Evolutionary conservation across 2,329 filamentous ascomycete genomes (phyloP), one percentile per base, ranked within the genome.

Genomic region (Diplodia corticola): DNA sequence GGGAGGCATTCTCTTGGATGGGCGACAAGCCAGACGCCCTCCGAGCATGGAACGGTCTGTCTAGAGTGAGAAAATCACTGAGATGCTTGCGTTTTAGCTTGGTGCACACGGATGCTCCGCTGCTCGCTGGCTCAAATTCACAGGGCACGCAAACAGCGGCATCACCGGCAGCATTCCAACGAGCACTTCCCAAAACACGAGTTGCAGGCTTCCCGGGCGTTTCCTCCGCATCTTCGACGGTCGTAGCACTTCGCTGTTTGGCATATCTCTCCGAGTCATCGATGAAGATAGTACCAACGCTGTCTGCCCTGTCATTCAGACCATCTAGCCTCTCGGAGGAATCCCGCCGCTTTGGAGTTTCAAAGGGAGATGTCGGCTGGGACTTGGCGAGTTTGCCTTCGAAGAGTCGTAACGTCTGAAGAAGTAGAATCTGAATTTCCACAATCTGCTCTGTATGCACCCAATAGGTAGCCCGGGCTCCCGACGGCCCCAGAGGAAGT

Each of bases 371-470:
- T 20, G 66, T 70, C 9, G 73, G 70, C 26, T 70, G 24, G 13
- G 66, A 51, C 4, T 66, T 28, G 40, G 67, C 71, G 35, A 67
- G 60, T 50, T 68, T 72, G 6, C 53, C 66, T 64, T 70, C 73
- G 67, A 76, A 78, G 9, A 80, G 79, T 24, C 79, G 78, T 70
- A 82, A 78, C 63, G 84, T 76, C 67, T 85, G 82, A 4, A 85
- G 74, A 12, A 86, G 70, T 2, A 85, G 71, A 9, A 86, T 78
- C 59, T 84, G 80, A n/a, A 84, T 74, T 72, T 86, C 83, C 24
- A 85, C 80, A 46, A 85, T 71, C 69, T 85, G 82, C 65, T 86
- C 84, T 1, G 78, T 75, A 70, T 86, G 84, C 54, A 86, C 78
- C 80, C 84, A 85, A 69, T 85, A 86, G 17, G 79, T 79, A 1